Conservation (phyloP, 805 yeast species). For the Suhomyces faveliae region DNA sequence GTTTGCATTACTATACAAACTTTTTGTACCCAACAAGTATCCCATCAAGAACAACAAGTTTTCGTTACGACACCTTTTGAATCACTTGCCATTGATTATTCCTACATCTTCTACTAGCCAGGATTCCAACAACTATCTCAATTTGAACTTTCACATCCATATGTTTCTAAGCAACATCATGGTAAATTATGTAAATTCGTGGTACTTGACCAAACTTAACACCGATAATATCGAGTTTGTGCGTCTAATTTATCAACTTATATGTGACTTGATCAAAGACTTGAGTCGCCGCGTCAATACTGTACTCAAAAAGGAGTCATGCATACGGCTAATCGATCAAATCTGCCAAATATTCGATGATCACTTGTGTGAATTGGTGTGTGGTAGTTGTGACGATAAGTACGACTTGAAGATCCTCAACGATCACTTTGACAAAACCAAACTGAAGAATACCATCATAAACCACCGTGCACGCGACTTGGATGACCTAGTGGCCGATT, state of each 20-base stretch:
- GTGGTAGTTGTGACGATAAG: constrained; percentile 8
- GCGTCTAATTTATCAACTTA: constrained; percentile 21
- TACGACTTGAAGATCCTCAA: constrained; percentile 2
- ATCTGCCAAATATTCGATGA: constrained; percentile 20
- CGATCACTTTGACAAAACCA: not conserved
- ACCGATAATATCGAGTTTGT: constrained; percentile 33
- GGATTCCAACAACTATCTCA: constrained; percentile 9
- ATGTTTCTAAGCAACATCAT: constrained; percentile 33
- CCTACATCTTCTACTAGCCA: constrained; percentile 13
- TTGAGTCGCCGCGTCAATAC: constrained; percentile 18
- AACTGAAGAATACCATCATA: not conserved
- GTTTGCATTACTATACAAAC: constrained; percentile 29
- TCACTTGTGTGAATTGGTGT: constrained; percentile 19
- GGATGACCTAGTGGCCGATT: constrained; percentile 2
- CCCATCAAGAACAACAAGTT: constrained; percentile 30
- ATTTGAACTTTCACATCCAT: constrained; percentile 36
- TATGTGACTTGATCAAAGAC: constrained; percentile 26
- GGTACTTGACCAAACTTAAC: constrained; percentile 23
- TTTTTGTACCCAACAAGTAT: constrained; percentile 35
- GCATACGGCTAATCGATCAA: constrained; percentile 21
- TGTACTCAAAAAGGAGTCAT: constrained; percentile 11
- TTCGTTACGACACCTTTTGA: constrained; percentile 23
- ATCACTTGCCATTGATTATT: constrained; percentile 29
- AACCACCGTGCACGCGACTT: not conserved
- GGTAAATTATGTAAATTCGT: constrained; percentile 13